Evolutionary conservation across 1,284 basidiomycete species (phyloP), one percentile per base, ranked within the genome.

Genomic region (Heterobasidion occidentale): DNA sequence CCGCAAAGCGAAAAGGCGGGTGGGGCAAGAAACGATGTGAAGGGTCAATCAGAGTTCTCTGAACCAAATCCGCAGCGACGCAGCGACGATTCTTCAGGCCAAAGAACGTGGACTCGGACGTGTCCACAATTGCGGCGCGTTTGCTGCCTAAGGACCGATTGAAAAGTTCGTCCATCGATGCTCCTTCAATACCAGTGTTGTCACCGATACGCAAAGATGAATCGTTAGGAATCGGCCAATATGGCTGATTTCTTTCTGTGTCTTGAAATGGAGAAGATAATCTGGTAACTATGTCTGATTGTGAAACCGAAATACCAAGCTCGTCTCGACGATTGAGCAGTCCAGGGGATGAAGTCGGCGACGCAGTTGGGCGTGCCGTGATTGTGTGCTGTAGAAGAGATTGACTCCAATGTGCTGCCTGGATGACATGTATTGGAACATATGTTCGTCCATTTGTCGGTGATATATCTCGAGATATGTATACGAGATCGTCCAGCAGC

Each of bases 141-240:
- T 58, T 52, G 54, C 56, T 55, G 53, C 58, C 47, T 19, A 64
- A 49, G 7, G 58, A 46, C 2, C 65, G 62, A 12, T 75, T 75
- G 60, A 83, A 80, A 3, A 83, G 67, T 56, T 81, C 74, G 49
- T 83, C 80, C 72, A 79, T 77, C 9, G 78, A 75, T 20, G 77
- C 70, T 38, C 76, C 77, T 50, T 82, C 73, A 48, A 82, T 65
- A 15, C 77, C 78, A 8, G 80, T 77, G 52, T 74, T 80, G 60
- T 92, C 92, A 9, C 94, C 94, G 49, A 94, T 80, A 17, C 92
- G 85, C 56, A 83, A 68, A 0, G 92, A 94, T 3, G 87, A 84
- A 65, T 96, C 90, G 2, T 69, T 68, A 1, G 89, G 83, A 1
- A 96, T 79, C 2, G 88, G 83, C 64, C 85, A 92, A 68, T 84